Conservation (phyloP, 495 filamentous ascomycete genomes). For the Penicillium cinerascens region DNA sequence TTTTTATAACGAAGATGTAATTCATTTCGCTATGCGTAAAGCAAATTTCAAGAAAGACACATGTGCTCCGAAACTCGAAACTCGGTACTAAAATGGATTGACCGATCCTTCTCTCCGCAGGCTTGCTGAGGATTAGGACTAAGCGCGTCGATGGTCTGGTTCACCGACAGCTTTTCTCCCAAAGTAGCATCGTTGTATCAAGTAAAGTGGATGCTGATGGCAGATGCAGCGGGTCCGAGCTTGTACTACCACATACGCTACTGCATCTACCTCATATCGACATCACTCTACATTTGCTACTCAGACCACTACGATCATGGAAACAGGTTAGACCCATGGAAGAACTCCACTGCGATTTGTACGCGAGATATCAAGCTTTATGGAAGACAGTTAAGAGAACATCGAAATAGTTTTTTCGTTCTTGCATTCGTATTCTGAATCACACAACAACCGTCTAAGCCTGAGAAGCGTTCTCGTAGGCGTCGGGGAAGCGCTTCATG, state of each 20-base stretch:
- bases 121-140: neutral
- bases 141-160: neutral
- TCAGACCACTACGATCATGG: neutral
- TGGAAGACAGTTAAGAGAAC: slow-evolving; percentile 18
- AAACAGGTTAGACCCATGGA: slow-evolving; percentile 20
- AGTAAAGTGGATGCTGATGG: neutral
- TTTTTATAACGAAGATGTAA: neutral
- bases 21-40: neutral
- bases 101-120: no score
- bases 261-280: neutral
- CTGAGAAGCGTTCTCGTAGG: slow-evolving; percentile 59
- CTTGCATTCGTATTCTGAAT: slow-evolving; percentile 29
- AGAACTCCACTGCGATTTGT: slow-evolving; percentile 30
- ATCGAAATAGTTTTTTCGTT: slow-evolving; percentile 28
- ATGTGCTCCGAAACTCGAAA: no score
- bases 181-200: neutral
- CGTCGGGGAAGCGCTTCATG: slow-evolving; percentile 88
- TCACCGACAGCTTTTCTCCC: neutral
- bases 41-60: neutral
- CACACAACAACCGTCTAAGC: slow-evolving; percentile 42
- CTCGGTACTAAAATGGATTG: neutral
- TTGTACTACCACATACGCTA: neutral
- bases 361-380: slow-evolving; percentile 27
- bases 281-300: neutral
- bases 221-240: neutral